These are phyloP conservation scores for Leccinum pallidistipes DNA, from an alignment of 1,284 basidiomycete species.

Conservation along the genomic window DNA sequence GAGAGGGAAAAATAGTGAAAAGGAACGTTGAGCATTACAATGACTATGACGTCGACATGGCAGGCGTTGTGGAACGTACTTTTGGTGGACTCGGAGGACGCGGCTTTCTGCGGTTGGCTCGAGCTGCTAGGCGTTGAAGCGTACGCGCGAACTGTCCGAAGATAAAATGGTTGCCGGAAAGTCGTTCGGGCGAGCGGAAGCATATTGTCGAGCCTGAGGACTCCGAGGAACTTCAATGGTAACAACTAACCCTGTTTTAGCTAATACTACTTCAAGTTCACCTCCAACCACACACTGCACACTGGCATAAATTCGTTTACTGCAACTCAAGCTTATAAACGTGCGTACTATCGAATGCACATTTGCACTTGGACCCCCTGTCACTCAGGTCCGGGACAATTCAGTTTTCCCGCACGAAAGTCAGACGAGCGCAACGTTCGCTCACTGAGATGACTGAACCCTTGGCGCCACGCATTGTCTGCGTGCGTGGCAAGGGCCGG, in stretches of 20 bases:
- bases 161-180: slow-evolving; percentile 7
- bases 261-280: background rate
- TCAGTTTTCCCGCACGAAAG: background rate
- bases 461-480: no score
- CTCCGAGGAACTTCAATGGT: background rate
- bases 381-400: background rate
- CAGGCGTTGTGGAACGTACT: slow-evolving; percentile 14
- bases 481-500: no score
- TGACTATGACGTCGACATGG: no score
- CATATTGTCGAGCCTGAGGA: slow-evolving; percentile 2
- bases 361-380: background rate
- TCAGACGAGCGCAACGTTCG: background rate
- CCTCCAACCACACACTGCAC: background rate
- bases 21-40: no score
- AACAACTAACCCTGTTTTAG: background rate
- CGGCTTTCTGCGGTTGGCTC: slow-evolving; percentile 7
- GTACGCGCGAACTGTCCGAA: slow-evolving; percentile 15
- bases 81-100: slow-evolving; percentile 23
- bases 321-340: no score
- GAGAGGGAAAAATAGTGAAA: no score
- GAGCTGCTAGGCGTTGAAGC: slow-evolving; percentile 7
- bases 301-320: background rate
- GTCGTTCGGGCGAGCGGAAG: slow-evolving; percentile 15
- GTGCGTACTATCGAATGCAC: no score
- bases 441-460: no score